These are phyloP conservation scores for Anisodus tanguticus DNA, from an alignment of 257 asterid genomes.

Conservation along the genomic window DNA sequence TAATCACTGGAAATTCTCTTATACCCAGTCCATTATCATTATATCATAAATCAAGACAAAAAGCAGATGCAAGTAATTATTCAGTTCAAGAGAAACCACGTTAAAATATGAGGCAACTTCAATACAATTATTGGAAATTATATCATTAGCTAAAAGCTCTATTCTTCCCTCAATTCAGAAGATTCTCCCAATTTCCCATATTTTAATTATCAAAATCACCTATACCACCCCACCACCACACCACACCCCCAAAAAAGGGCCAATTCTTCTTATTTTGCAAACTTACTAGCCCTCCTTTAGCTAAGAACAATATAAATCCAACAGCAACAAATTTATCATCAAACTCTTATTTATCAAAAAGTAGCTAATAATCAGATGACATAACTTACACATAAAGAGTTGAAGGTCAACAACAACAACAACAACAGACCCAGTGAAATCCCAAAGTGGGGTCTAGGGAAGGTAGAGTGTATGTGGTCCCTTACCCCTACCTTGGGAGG, in stretches of 20 bases:
- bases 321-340: not conserved
- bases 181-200: conserved; percentile 30
- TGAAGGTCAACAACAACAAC: not conserved
- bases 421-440: no score
- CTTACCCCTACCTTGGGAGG: no score
- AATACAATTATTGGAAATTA: conserved; percentile 43
- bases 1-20: not conserved
- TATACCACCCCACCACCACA: conserved; percentile 18
- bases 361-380: not conserved
- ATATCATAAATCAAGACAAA: not conserved
- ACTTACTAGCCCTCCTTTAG: conserved; percentile 33
- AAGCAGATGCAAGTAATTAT: not conserved
- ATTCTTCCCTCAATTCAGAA: conserved; percentile 38
- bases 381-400: conserved; percentile 3
- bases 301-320: not conserved
- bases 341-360: conserved; percentile 7
- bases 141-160: conserved; percentile 33
- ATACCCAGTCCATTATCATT: not conserved
- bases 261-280: conserved; percentile 7
- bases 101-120: conserved; percentile 14
- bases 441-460: no score
- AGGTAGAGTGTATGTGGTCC: no score
- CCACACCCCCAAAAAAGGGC: not conserved
- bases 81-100: not conserved
- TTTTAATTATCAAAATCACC: conserved; percentile 29